These are phyloP conservation scores for Plenodomus tracheiphilus DNA, from an alignment of 2,329 filamentous ascomycete genomes.

Conservation along the genomic window DNA sequence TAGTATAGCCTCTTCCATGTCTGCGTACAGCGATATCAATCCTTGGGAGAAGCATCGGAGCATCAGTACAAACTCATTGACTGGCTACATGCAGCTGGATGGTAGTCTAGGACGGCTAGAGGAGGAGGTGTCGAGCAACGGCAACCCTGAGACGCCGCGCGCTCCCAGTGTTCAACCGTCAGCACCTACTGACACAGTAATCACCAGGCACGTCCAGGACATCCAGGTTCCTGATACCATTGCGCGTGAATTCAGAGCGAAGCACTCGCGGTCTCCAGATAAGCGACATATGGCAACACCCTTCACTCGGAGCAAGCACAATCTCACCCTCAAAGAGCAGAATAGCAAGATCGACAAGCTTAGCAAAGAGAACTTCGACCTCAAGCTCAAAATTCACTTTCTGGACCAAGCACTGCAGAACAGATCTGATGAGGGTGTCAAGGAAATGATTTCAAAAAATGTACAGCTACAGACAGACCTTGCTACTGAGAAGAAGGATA, in stretches of 20 bases:
- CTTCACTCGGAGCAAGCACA: slow-evolving; percentile 46
- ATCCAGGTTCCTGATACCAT: slow-evolving; percentile 90
- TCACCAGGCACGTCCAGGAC: slow-evolving; percentile 84
- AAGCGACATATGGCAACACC: slow-evolving; percentile 52
- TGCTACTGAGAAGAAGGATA: slow-evolving; percentile 86
- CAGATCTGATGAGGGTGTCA: slow-evolving; percentile 91
- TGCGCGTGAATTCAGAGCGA: slow-evolving; percentile 81
- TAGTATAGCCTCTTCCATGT: slow-evolving; percentile 80
- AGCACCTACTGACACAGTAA: slow-evolving; percentile 82
- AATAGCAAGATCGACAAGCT: slow-evolving; percentile 95
- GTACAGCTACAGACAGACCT: slow-evolving; percentile 92
- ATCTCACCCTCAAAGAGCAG: slow-evolving; percentile 90
- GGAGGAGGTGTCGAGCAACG: slow-evolving; percentile 56
- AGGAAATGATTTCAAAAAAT: slow-evolving; percentile 97
- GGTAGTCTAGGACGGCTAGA: slow-evolving; percentile 60
- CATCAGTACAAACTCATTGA: slow-evolving; percentile 43
- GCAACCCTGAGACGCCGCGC: slow-evolving; percentile 70
- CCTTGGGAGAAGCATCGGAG: slow-evolving; percentile 48
- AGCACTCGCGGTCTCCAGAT: slow-evolving; percentile 66
- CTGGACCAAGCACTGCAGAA: slow-evolving; percentile 91
- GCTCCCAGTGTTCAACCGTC: slow-evolving; percentile 55
- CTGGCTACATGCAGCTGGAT: slow-evolving; percentile 44
- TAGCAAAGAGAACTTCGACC: slow-evolving; percentile 96
- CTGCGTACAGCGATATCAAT: slow-evolving; percentile 54
- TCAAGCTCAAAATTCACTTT: slow-evolving; percentile 97